A percentile compares a stretch with the other conserved stretches of the same genome.
phyloP scores from a whole-genome alignment of 208 protist genomes.

The Paratrypanosoma confusum region DNA sequence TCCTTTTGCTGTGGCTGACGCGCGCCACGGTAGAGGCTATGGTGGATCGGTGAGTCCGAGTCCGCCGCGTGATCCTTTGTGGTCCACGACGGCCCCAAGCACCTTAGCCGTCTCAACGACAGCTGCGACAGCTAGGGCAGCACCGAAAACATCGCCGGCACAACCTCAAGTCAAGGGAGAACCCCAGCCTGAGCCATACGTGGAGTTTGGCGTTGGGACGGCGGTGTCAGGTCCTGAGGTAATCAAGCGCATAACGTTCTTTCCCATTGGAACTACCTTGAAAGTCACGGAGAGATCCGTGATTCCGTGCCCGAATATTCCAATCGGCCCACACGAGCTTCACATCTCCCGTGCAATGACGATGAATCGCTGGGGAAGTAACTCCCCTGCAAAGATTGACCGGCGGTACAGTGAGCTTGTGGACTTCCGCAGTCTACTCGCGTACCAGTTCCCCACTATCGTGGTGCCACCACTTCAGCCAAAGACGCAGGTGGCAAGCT shows the following conservation, averaged over 20 bases:
- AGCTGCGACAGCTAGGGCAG: too few species aligned
- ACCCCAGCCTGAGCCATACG: too few species aligned
- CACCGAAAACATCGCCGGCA: too few species aligned
- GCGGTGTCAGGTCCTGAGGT: constrained; percentile 39
- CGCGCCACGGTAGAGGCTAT: too few species aligned
- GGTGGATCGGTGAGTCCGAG: too few species aligned
- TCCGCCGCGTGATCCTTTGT: too few species aligned
- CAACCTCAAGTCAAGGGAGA: too few species aligned
- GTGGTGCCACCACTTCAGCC: constrained; percentile 69
- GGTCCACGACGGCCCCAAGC: too few species aligned
- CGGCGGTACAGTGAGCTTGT: constrained; percentile 77
- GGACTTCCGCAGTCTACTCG: constrained; percentile 51
- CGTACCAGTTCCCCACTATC: constrained; percentile 58
- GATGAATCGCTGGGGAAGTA: constrained; percentile 36
- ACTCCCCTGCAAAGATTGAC: constrained; percentile 24
- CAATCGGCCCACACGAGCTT: constrained; percentile 24
- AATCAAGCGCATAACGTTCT: constrained; percentile 58
- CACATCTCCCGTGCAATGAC: constrained; percentile 28
- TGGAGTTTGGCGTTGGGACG: constrained; percentile 31
- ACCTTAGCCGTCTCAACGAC: too few species aligned
- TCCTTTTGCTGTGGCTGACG: too few species aligned
- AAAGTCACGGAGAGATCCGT: constrained; percentile 23
- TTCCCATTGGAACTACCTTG: constrained; percentile 49
- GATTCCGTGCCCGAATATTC: constrained; percentile 35
- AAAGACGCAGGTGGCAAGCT: constrained; percentile 48